Evolutionary conservation across 1,284 basidiomycete species (phyloP).

Genomic region (Schizophyllum amplum): DNA sequence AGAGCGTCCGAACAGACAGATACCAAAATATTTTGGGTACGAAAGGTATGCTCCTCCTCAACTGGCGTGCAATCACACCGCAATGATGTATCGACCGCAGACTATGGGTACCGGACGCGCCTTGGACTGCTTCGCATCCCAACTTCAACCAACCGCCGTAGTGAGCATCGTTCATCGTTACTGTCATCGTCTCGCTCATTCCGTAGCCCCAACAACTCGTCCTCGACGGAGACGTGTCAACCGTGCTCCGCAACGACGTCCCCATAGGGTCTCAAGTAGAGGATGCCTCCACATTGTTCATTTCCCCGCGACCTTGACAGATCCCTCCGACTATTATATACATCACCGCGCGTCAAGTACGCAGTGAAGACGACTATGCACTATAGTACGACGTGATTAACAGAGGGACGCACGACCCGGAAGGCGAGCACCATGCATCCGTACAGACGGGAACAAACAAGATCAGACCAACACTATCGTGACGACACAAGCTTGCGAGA

Average conservation of each 20-base stretch:
- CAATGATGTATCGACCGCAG: slow-evolving; percentile 21
- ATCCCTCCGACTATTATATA: slow-evolving; percentile 23
- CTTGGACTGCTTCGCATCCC: slow-evolving; percentile 35
- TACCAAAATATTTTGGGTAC: slow-evolving; percentile 56
- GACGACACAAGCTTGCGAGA: too few species aligned
- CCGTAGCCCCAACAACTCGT: not conserved
- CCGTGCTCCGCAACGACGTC: slow-evolving; percentile 31
- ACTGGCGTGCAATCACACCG: slow-evolving; percentile 6
- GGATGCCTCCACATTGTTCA: slow-evolving; percentile 20
- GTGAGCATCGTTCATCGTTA: slow-evolving; percentile 8
- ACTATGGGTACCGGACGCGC: slow-evolving; percentile 36
- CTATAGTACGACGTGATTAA: not conserved
- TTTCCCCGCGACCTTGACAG: not conserved
- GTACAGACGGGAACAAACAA: not conserved
- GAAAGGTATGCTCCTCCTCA: slow-evolving; percentile 39
- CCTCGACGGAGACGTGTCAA: slow-evolving; percentile 6
- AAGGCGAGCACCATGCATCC: not conserved
- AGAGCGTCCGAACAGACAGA: slow-evolving; percentile 20
- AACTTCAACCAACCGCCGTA: slow-evolving; percentile 24
- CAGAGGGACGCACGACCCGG: not conserved
- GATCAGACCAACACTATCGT: too few species aligned
- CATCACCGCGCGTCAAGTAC: slow-evolving; percentile 26
- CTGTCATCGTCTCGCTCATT: not conserved
- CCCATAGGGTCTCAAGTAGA: slow-evolving; percentile 31
- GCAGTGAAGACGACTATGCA: not conserved